Evolutionary conservation across 2,329 filamentous ascomycete genomes (phyloP), one percentile per base, ranked within the genome.

Genomic region (Alternaria brassicae): DNA sequence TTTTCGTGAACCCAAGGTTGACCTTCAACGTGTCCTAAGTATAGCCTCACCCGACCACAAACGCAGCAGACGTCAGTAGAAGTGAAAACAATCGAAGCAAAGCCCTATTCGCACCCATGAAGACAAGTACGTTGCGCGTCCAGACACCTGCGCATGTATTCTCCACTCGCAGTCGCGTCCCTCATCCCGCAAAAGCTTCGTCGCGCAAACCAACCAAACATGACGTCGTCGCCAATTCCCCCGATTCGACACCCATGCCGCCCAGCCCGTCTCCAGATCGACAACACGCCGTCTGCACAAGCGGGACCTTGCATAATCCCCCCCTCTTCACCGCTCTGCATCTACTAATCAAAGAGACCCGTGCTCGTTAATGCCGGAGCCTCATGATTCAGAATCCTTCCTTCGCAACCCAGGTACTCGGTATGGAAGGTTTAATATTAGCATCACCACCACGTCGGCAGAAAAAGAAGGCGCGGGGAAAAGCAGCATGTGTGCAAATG

Each of bases 261-360:
- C 40, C 40, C 10, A 17, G 32, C 51, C 54, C 53, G 36, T 45
- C 59, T 58, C 53, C 52, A 58, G 57, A 61, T 65, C 60, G 56
- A 40, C 37, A 40, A 40, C 37, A 56, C 50, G 52, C 44, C 40
- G 50, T 51, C 56, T 64, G 65, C 65, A 63, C 48, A 40, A 52
- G 57, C 60, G 65, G 65, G 62, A 57, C 56, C 64, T 63, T 65
- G 64, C 64, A 67, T 53, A 36, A 39, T n/a, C 12, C 41, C 12
- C 28, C 17, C 28, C 28, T 28, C 48, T 51, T 60, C 60, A 66
- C 47, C 58, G 63, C 51, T 60, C 32, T n/a, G 41, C 36, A 57
- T 44, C 47, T 53, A 41, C 47, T 54, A 34, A 19, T 27, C 39
- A 12, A 39, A n/a, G n/a, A 52, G 8, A 56, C 44, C n/a, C 21